phyloP scores from a whole-genome alignment of 306 rosid species.

The Elaeagnus macrophylla region DNA sequence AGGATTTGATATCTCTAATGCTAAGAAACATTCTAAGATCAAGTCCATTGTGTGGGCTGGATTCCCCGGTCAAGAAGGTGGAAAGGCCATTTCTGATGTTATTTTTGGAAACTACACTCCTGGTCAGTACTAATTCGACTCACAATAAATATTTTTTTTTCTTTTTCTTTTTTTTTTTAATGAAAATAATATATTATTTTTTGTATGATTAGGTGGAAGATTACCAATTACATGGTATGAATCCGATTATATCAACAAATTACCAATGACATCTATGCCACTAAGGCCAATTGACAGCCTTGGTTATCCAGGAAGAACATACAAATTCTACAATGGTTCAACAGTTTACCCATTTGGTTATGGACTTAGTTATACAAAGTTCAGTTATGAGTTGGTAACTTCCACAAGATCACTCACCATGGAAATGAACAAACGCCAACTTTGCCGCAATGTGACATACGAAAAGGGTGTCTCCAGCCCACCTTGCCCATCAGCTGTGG shows the following conservation, averaged over 20 bases:
- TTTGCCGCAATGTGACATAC: constrained; percentile 18
- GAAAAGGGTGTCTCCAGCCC: background rate
- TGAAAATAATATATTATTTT: too few relatives aligned
- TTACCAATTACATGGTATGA: constrained; percentile 30
- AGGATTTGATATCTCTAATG: constrained; percentile 11
- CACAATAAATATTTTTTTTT: too few relatives aligned
- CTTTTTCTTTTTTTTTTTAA: background rate
- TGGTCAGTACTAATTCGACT: constrained; percentile 7
- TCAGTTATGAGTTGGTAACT: constrained; percentile 10
- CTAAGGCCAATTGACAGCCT: constrained; percentile 21
- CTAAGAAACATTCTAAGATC: constrained; percentile 5
- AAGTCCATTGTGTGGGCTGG: constrained; percentile 17
- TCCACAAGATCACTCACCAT: constrained; percentile 11
- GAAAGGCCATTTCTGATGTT: constrained; percentile 22
- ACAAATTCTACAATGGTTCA: constrained; percentile 29
- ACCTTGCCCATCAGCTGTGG: background rate
- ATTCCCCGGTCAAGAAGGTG: constrained; percentile 32
- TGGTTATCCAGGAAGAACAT: constrained; percentile 30
- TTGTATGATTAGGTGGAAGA: too few relatives aligned
- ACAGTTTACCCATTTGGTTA: constrained; percentile 26
- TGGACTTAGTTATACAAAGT: constrained; percentile 28
- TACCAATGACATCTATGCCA: constrained; percentile 28
- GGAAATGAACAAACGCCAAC: background rate
- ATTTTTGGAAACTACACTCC: constrained; percentile 24
- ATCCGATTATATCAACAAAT: constrained; percentile 14